Evolutionary conservation across 2,329 filamentous ascomycete species (phyloP), one percentile per base, ranked within the genome.

Genomic region (Curvularia verruculosa): DNA sequence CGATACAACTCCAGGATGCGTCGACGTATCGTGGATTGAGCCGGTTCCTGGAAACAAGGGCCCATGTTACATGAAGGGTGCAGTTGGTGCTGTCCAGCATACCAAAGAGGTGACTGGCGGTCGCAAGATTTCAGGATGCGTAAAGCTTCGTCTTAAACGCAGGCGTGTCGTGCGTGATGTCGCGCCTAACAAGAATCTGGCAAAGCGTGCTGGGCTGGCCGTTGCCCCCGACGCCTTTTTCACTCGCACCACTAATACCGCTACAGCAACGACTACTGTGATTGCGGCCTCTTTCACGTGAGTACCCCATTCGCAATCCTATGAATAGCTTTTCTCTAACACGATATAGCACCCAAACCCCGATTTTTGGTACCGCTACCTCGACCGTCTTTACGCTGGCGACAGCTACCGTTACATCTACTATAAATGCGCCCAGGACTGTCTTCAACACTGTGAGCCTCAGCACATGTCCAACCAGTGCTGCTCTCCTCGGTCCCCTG

Each of bases 21-120:
- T 68, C 9, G 62, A 61, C 46, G 59, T 71, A 5, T 65, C 65
- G 12, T 72, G 56, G 31, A 45, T 52, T 2, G 52, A 45, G 9
- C 64, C 60, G 15, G 45, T 41, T 21, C 26, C 26, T 13, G 18
- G 26, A 10, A 34, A n/a, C 13, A 60, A 59, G 1, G 63, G 67
- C 4, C 52, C 64, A 29, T 73, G 71, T 53, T 72, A 72, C 51
- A 49, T 69, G 48, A 73, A 73, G 61, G 52, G 46, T 12, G 49
- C 50, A 8, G 28, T 59, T 7, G 64, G 62, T 10, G n/a, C 28
- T 23, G 37, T 51, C 15, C 45, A 29, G 7, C 13, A 18, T 15
- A 66, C 66, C 31, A 15, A 21, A 6, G 60, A 56, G 46, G 56
- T 71, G 18, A 67, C 58, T 54, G 69, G 68, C 29, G 68, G 65